Evolutionary conservation across 495 filamentous ascomycete species (phyloP).

Genomic region (Polyplosphaeria fusca): DNA sequence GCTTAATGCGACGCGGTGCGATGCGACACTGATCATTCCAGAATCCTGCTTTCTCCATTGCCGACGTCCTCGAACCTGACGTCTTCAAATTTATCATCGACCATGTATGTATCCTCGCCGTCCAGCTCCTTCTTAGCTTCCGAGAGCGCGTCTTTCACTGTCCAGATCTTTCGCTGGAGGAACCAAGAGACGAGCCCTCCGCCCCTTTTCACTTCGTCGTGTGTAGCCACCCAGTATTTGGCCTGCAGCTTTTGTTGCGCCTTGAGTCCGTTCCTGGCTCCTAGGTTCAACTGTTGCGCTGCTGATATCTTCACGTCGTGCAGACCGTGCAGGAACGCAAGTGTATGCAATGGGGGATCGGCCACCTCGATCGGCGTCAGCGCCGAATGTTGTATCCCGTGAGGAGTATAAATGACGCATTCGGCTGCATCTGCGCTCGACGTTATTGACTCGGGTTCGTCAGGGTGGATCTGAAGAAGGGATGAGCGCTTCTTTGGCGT

Average conservation of each 20-base stretch:
- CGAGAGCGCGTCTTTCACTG: slow-evolving; percentile 48
- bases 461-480: slow-evolving; percentile 8
- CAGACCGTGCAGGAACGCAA: slow-evolving; percentile 55
- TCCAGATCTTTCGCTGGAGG: slow-evolving; percentile 46
- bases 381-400: slow-evolving; percentile 48
- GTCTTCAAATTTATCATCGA: slow-evolving; percentile 26
- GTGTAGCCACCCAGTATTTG: slow-evolving; percentile 57
- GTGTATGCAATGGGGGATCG: slow-evolving; percentile 43
- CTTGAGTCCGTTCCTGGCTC: slow-evolving; percentile 52
- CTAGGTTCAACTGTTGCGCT: slow-evolving; percentile 53
- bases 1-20: no score
- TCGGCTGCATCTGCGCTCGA: slow-evolving; percentile 37
- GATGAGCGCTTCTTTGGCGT: slow-evolving; percentile 22
- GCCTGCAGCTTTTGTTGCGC: slow-evolving; percentile 47
- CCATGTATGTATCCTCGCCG: slow-evolving; percentile 25
- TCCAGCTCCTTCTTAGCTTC: slow-evolving; percentile 32
- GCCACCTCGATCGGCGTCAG: slow-evolving; percentile 40
- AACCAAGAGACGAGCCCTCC: slow-evolving; percentile 51
- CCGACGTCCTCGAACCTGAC: slow-evolving; percentile 43
- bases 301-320: slow-evolving; percentile 50
- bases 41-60: slow-evolving; percentile 47
- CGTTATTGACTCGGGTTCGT: slow-evolving; percentile 3
- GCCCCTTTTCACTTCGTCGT: slow-evolving; percentile 57
- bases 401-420: slow-evolving; percentile 57
- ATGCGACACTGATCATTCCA: no score